Evolutionary conservation across 306 rosid genomes (phyloP), one percentile per base, ranked within the genome.

Genomic region (Trifolium pratense): DNA sequence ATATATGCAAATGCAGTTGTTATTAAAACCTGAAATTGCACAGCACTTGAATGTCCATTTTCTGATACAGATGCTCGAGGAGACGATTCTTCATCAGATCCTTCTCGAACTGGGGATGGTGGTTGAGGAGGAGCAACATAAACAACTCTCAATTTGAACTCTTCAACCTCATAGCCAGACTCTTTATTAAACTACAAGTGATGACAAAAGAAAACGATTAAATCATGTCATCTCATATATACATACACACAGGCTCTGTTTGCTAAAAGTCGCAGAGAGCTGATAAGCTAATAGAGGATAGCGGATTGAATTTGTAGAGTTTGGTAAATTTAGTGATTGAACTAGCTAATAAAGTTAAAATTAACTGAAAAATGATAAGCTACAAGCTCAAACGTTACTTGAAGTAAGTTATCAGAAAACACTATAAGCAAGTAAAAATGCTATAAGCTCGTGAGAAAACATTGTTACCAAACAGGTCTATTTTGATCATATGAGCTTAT

Each of bases 11-110:
- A 70, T 11, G 26, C 55, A 80, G 73, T 37, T 45, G 83, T 81
- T 63, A 84, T 82, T 81, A 88, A 89, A 39, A 62, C 58, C 65
- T 48, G 76, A 82, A 78, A 87, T 65, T 90, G 92, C 78, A 85
- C 63, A 78, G 87, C 75, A 82, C 18, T 81, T 25, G 82, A 74
- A 62, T 82, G 86, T 15, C 94, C 96, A 42, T 88, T 90, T 75
- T 92, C 97, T 52, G 96, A 90, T 42, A 90, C 83, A 10, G 97
- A 92, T 68, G 88, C 91, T 68, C 94, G 89, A 20, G 97, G 97
- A 0, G 97, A 88, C 0, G 96, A 88, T 64, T 88, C 97, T 80
- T 92, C 97, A 56, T 92, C 97, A 0, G 97, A 90, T 65, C 91
- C 97, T 87, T 92, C 97, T 2, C 75, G 82, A 71, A 92, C 97